Evolutionary conservation across 768 basidiomycete genomes (phyloP), one percentile per base, ranked within the genome.

Genomic region (Collybia sordida): DNA sequence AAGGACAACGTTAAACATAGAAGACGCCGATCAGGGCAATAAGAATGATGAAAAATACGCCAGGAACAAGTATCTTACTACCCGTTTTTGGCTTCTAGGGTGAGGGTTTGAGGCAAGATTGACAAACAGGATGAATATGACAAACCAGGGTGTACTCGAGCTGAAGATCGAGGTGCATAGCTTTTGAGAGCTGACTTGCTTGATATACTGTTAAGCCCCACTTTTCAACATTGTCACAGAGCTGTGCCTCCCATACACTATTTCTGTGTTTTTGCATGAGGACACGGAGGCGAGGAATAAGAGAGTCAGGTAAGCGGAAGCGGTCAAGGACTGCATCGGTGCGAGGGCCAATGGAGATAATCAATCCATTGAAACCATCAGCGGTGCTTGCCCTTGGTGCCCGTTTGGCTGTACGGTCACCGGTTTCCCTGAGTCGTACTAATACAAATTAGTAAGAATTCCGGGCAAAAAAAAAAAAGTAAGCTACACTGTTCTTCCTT

Each of bases 141-240:
- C 15, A 14, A 24, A 27, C 14, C 41, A 24, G 41, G 18, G 18
- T 27, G 15, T 42, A 18, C n/a, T 28, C n/a, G 22, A 18, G 35
- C 35, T 18, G 28, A 25, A 38, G 27, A 35, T 23, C n/a, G n/a
- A n/a, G n/a, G n/a, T 25, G 22, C 34, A 50, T 21, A 21, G 52
- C 47, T 3, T 41, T 39, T 38, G 47, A 31, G 12, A 53, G 45
- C 28, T 53, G 42, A 12, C 37, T 34, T 3, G 47, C 28, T n/a
- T 53, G 52, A 41, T 53, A 40, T 41, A 42, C 48, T n/a, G 22
- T 52, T n/a, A 52, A 45, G n/a, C 52, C 52, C 52, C 52, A 47
- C 1, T 42, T 0, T 2, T 7, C 31, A 9, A 18, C 48, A 25
- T 39, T 27, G n/a, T n/a, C n/a, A n/a, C n/a, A n/a, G 19, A 52